Evolutionary conservation across 202 grass and related monocot genomes (phyloP), one percentile per base, ranked within the genome.

Genomic region (Tripidium arundinaceum): DNA sequence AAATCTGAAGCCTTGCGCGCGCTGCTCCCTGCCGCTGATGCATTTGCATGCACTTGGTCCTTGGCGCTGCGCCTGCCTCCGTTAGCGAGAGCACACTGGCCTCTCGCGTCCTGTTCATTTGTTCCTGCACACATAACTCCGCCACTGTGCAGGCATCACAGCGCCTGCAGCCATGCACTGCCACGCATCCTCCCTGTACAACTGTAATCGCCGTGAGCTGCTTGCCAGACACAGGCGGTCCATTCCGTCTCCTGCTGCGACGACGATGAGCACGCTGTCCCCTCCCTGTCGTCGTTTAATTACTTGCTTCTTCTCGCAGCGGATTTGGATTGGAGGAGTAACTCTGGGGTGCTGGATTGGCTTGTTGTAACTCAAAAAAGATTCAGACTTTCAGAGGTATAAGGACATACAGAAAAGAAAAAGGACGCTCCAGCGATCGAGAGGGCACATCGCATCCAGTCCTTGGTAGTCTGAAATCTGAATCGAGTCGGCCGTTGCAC

Each of bases 51-150:
- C n/a, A n/a, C n/a, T 52, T 52, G 49, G 49, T 52, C 49, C 18
- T 52, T 52, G 49, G 49, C 47, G 47, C 47, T 7, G 47, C 47
- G 45, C 5, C 45, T 49, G 45, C 15, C 45, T 50, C 46, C 16
- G 5, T 52, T 52, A n/a, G 49, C 49, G 0, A 52, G 49, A 7
- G 47, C 47, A n/a, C 18, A n/a, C 75, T 57, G 60, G 59, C 18
- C 2, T 24, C 24, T n/a, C 18, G 12, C 26, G 43, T 70, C 55
- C 52, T 84, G 46, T 79, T 36, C 69, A 26, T 58, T 63, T 74
- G 66, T 39, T 76, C 33, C 19, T 55, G 34, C 33, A 3, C 74
- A 49, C 47, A 78, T 83, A 21, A 39, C 74, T 86, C 50, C 16
- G 4, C 22, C 10, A 64, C 77, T 58, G 71, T 57, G 41, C 55